Base-by-base conservation (phyloP, 2,329 filamentous ascomycete species). In the Didymella pomorum region DNA sequence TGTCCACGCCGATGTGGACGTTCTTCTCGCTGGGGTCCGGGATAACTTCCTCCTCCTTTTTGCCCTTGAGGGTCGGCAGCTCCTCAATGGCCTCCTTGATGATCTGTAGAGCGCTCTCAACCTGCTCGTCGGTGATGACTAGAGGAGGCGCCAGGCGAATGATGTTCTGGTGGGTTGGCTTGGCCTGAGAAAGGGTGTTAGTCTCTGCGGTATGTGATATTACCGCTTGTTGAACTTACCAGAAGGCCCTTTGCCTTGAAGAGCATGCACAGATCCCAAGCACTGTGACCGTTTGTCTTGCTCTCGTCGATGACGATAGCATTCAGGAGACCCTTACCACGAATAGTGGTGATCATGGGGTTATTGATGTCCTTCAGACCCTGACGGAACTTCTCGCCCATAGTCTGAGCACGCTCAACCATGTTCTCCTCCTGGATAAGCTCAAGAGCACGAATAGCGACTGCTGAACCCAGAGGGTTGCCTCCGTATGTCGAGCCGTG, bases 401-500 rank as follows among this genome's bases (percentile, higher is more conserved):
- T 82, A 64, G 82, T 83, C 77, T 97, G 88, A 3, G 95, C 93
- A 55, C 89, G 89, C 73, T 91, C 89, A 23, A 92, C 90, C 80
- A 99, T 87, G 64, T 92, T 84, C 80, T 97, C 93, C 76, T 99
- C 95, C 73, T 94, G 87, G 68, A 99, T 89, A 53, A 99, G 86
- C 83, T 99, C 93, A 43, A 99, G 84, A 20, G 95, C 95, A 63
- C 93, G 91, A 74, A 99, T 97, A 23, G 94, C 96, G 28, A 99
- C 92, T 37, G 95, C 95, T 69, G 93, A 98, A 23, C 93, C 95
- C 12, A 99, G 84, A 18, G 95, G 95, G 80, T 99, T 99, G 49
- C 95, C 95, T 61, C 95, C 95, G 74, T 98, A 99, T n/a, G 95
- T 99, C 41, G 92, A 97, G 47, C 95, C 95, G 79, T 99, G 95